phyloP scores from a whole-genome alignment of 768 basidiomycete species.

The Pisolithus tinctorius region DNA sequence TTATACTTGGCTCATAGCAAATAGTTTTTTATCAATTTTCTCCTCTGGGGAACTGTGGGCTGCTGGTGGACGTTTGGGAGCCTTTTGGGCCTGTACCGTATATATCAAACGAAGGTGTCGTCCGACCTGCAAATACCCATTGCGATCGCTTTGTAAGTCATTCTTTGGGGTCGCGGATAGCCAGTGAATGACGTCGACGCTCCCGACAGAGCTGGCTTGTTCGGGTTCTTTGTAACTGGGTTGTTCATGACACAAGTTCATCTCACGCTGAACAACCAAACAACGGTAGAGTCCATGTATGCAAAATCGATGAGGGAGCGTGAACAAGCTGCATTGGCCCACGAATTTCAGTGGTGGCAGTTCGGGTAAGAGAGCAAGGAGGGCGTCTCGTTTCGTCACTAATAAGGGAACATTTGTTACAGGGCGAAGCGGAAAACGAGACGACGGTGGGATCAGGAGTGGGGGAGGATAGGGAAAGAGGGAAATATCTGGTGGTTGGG shows the following conservation, averaged over 20 bases:
- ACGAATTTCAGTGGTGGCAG: slow-evolving; percentile 49
- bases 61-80: slow-evolving; percentile 59
- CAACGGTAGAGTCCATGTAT: slow-evolving; percentile 75
- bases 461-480: slow-evolving; percentile 69
- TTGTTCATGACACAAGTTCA: slow-evolving; percentile 55
- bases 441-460: slow-evolving; percentile 68
- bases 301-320: slow-evolving; percentile 56
- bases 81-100: slow-evolving; percentile 47
- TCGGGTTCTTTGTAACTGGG: slow-evolving; percentile 59
- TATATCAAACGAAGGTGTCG: slow-evolving; percentile 18
- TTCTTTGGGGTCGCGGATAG: not conserved
- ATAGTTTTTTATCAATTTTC: slow-evolving; percentile 83
- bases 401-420: slow-evolving; percentile 1
- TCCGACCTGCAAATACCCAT: slow-evolving; percentile 67
- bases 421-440: slow-evolving; percentile 45
- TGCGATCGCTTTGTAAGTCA: slow-evolving; percentile 64
- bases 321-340: slow-evolving; percentile 46
- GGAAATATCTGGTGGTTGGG: slow-evolving; percentile 88
- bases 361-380: slow-evolving; percentile 37
- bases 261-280: slow-evolving; percentile 56
- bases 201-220: slow-evolving; percentile 53
- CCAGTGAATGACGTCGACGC: slow-evolving; percentile 4
- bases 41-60: slow-evolving; percentile 53
- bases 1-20: not conserved
- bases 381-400: not conserved